Evolutionary conservation across 208 protist genomes (phyloP), one percentile per base, ranked within the genome.

Genomic region (Leishmania mexicana): DNA sequence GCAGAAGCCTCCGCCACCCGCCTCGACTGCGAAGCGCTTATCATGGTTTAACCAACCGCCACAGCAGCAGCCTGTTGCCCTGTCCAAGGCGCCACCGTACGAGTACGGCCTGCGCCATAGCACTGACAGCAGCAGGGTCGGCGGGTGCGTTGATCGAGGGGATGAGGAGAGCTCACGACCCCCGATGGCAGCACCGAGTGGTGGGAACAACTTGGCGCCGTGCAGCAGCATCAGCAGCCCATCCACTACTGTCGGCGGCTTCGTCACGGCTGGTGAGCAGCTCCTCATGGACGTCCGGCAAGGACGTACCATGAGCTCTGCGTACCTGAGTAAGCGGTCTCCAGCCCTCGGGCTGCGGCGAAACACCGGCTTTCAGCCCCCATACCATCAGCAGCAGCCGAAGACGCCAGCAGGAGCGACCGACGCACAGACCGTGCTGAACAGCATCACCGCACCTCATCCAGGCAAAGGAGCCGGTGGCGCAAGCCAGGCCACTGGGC

Each of bases 331-430:
- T 47, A 84, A 82, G 15, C 88, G 90, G 19, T 88, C 88, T 45
- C 92, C 90, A 21, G 89, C 89, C 21, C 81, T 95, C 13, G 92
- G 92, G 1, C 90, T 95, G 35, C 90, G 92, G 31, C 90, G 92
- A 28, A 83, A 51, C 35, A 31, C 79, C 8, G 85, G 90, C 49
- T 95, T 93, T 72, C 86, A 88, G 54, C 85, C 90, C 1, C 92
- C 90, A 24, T 92, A 92, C 80, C 92, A 88, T 13, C 87, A 87
- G n/a, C 86, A 76, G 76, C 89, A 83, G 80, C 83, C 62, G 42
- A 78, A 81, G 62, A 17, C 53, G 2, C 58, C 65, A 60, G 60
- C 77, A 73, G 77, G 64, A 42, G 31, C 83, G 51, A 58, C 57
- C 75, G 76, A 79, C 31, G 64, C n/a, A 21, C 45, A 38, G 31